These are phyloP conservation scores for Beverwykella pulmonaria DNA, from an alignment of 495 filamentous ascomycete genomes.

Conservation along the genomic window DNA sequence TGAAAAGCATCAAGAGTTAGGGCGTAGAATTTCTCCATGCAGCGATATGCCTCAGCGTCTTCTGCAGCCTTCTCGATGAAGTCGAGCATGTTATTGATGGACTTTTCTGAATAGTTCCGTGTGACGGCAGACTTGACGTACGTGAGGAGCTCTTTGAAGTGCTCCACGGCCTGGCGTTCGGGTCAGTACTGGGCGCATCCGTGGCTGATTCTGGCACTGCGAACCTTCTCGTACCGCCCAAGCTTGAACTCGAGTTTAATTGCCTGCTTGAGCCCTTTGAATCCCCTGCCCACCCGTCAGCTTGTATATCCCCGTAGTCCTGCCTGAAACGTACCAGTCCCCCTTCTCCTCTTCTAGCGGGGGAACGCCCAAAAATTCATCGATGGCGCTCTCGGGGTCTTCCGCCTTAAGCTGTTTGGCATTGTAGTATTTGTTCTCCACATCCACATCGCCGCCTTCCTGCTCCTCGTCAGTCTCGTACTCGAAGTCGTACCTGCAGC, in stretches of 20 bases:
- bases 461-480: constrained; percentile 91
- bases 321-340: constrained; percentile 68
- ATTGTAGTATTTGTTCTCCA: constrained; percentile 99
- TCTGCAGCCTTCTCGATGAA: constrained; percentile 93
- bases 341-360: constrained; percentile 85
- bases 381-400: constrained; percentile 84
- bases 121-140: constrained; percentile 97
- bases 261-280: constrained; percentile 96
- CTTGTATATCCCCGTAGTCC: neutral
- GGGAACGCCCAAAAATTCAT: constrained; percentile 87
- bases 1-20: constrained; percentile 91
- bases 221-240: constrained; percentile 78
- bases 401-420: constrained; percentile 93
- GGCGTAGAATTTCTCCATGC: constrained; percentile 96
- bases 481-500: constrained; percentile 85
- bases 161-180: constrained; percentile 77
- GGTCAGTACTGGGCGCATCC: constrained; percentile 29
- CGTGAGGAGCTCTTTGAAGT: constrained; percentile 92
- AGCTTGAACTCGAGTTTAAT: constrained; percentile 96
- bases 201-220: constrained; percentile 16
- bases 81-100: constrained; percentile 99
- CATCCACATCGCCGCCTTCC: constrained; percentile 83
- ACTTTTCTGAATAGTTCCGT: constrained; percentile 98
- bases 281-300: constrained; percentile 62
- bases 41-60: constrained; percentile 73